Base-by-base conservation (phyloP, 495 filamentous ascomycete genomes). In the Gamarada debralockiae region DNA sequence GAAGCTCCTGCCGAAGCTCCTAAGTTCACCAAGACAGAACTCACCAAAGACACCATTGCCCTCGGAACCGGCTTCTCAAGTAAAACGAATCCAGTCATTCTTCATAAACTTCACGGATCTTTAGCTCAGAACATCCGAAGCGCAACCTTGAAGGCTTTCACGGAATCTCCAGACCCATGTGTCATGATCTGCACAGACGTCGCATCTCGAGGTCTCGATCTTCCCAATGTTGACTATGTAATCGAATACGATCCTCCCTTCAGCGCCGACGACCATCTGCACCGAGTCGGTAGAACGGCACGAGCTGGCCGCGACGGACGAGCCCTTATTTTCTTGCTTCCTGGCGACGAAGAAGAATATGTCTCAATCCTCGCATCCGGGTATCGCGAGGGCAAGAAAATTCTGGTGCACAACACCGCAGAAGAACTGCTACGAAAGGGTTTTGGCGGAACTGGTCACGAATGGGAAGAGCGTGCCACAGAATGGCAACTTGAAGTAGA, bases 161-260 rank as follows among this genome's bases (percentile, higher is more conserved):
- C 85, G 21, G 63, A 64, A 34, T 82, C 76, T 52, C 74, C 72
- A 3, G 75, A 86, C 2, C 81, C 92, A 1, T 80, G 82, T 0
- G 80, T 97, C 17, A 79, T 98, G 48, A 78, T 98, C 61, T 95
- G 90, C 63, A 97, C 93, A 5, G 93, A 97, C 60, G 92, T 98
- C 38, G 88, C 92, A 17, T 92, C 93, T 17, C 88, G 93, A 48
- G 93, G 93, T 62, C 80, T 97, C 25, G 93, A 98, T 70, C 75
- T 98, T 3, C 91, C 92, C 1, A 92, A 95, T 39, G 86, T 97
- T 34, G 93, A 98, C 60, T 77, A 95, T 15, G 87, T 97, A 25
- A 78, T 97, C 52, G 92, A 98, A 65, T 97, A 93, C 66, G 93
- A 97, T 63, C 91, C 93, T 0, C 85, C 93, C 3, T 97, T 96